phyloP scores from a whole-genome alignment of 805 yeast species.

The Ogataea henricii region DNA sequence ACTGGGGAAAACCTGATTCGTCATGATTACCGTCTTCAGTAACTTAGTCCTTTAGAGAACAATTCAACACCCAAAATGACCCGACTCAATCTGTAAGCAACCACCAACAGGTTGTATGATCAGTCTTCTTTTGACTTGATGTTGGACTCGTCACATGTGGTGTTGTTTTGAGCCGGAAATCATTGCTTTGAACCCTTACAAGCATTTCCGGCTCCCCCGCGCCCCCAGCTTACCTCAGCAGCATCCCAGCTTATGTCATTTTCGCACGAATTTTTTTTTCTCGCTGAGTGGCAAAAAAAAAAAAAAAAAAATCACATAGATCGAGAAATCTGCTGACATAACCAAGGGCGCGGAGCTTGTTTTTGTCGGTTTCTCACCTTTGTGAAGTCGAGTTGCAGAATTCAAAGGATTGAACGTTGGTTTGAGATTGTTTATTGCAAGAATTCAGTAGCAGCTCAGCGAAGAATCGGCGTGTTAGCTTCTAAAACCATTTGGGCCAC shows the following conservation, averaged over 20 bases:
- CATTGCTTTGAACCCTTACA: no score
- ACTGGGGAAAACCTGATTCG: no score
- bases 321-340: constrained; percentile 6
- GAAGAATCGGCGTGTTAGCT: neutral
- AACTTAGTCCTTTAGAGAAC: no score
- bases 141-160: no score
- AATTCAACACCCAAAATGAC: no score
- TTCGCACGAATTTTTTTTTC: neutral
- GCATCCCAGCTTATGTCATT: no score
- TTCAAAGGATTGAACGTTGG: neutral
- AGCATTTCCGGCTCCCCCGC: neutral
- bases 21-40: no score
- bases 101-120: no score
- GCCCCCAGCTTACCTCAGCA: neutral
- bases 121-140: no score
- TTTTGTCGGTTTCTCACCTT: constrained; percentile 1
- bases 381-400: neutral
- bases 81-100: no score
- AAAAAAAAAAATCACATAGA: constrained; percentile 2
- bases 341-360: constrained; percentile 7
- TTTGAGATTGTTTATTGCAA: neutral
- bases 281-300: constrained; percentile 6
- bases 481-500: neutral
- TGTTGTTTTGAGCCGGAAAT: no score
- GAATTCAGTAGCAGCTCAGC: neutral